Conservation (phyloP, 805 yeast genomes). For the Wickerhamiella galacta region DNA sequence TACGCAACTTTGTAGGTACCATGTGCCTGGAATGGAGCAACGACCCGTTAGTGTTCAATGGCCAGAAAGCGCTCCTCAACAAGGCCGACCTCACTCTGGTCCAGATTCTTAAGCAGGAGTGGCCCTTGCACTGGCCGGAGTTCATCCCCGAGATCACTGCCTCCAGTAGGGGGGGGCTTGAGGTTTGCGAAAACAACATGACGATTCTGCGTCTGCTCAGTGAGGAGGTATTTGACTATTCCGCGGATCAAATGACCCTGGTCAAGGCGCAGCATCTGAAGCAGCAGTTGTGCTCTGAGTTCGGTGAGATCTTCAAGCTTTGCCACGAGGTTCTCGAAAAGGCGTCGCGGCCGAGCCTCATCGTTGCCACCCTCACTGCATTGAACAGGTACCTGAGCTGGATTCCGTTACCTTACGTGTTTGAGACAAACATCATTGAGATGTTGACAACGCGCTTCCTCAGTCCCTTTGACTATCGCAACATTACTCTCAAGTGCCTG, state of each 20-base stretch:
- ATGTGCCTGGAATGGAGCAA: constrained; percentile 88
- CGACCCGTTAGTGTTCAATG: constrained; percentile 51
- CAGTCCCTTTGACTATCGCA: constrained; percentile 61
- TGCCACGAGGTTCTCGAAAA: constrained; percentile 89
- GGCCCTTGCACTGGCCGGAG: constrained; percentile 99
- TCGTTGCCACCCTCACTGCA: constrained; percentile 70
- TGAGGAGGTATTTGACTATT: constrained; percentile 90
- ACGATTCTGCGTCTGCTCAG: constrained; percentile 70
- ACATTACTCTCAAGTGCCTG: constrained; percentile 74
- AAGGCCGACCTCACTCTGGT: constrained; percentile 90
- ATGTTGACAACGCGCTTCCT: constrained; percentile 62
- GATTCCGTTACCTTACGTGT: constrained; percentile 83
- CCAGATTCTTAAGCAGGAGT: constrained; percentile 88
- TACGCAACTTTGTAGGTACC: constrained; percentile 81
- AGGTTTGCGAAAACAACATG: constrained; percentile 97
- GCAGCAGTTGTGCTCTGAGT: constrained; percentile 72
- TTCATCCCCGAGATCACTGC: constrained; percentile 85
- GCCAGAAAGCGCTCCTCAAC: constrained; percentile 69
- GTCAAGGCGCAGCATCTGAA: constrained; percentile 78
- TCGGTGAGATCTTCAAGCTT: constrained; percentile 79
- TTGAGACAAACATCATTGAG: constrained; percentile 67
- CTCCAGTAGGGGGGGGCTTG: constrained; percentile 68
- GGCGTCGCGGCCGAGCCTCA: constrained; percentile 67
- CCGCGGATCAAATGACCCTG: constrained; percentile 94
- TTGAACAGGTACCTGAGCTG: constrained; percentile 77